Evolutionary conservation across 176 grass and related monocot genomes (phyloP).

Genomic region (Luzula sylvatica): DNA sequence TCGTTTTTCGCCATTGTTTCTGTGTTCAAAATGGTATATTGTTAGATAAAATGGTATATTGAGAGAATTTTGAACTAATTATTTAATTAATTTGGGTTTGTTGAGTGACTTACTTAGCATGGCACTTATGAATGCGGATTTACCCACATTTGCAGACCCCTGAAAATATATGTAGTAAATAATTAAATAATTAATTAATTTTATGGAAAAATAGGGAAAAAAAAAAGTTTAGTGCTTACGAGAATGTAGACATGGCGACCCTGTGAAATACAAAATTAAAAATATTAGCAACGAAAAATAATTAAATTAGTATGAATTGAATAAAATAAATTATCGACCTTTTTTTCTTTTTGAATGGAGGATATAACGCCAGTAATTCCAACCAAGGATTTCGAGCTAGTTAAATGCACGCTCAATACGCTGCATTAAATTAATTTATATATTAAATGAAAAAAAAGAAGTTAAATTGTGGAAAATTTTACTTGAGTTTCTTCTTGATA

Average conservation of each 20-base stretch:
- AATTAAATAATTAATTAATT: background rate
- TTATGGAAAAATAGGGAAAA: background rate
- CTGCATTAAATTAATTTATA: conserved; percentile 18
- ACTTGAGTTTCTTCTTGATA: conserved; percentile 49
- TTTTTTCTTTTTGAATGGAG: conserved; percentile 91
- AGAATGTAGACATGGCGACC: conserved; percentile 91
- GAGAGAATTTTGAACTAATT: too few species aligned
- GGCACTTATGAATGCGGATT: conserved; percentile 94
- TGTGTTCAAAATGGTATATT: conserved; percentile 13
- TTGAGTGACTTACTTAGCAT: conserved; percentile 51
- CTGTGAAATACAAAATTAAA: conserved; percentile 25
- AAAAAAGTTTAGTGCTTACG: conserved; percentile 32
- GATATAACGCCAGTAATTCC: conserved; percentile 89
- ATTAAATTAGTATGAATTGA: background rate
- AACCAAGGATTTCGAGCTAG: conserved; percentile 89
- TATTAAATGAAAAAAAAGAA: too few species aligned
- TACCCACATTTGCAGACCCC: conserved; percentile 96
- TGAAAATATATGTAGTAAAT: conserved; percentile 17
- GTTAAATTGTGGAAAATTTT: background rate
- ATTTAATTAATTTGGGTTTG: too few species aligned
- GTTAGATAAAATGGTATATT: conserved; percentile 4
- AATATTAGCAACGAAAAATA: too few species aligned
- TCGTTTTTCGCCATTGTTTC: conserved; percentile 80
- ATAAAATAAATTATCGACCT: conserved; percentile 29
- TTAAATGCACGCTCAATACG: conserved; percentile 79